A percentile compares a stretch with the other conserved stretches of the same genome.
Conservation (phyloP, 805 yeast genomes). For the Saccharomycopsis guyanensis region DNA sequence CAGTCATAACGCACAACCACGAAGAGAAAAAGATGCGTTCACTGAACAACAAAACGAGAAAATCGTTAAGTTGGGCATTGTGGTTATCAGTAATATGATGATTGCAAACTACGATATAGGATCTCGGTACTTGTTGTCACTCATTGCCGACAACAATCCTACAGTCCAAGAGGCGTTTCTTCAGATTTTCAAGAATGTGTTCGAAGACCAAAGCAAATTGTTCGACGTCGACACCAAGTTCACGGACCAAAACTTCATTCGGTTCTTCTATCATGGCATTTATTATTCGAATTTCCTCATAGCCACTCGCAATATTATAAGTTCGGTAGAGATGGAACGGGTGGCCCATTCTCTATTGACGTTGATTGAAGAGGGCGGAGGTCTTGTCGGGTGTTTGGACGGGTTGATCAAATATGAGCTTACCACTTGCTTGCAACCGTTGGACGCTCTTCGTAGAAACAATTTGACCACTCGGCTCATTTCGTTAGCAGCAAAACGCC, state of each 20-base stretch:
- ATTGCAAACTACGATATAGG: constrained; percentile 17
- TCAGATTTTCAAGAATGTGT: constrained; percentile 15
- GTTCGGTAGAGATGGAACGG: constrained; percentile 12
- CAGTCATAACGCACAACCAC: neutral
- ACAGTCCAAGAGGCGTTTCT: constrained; percentile 15
- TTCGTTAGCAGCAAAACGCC: constrained; percentile 60
- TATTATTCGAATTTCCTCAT: constrained; percentile 35
- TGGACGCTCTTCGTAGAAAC: constrained; percentile 61
- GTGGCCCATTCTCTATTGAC: constrained; percentile 9
- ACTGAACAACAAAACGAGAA: neutral
- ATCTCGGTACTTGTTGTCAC: constrained; percentile 9
- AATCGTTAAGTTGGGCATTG: constrained; percentile 5
- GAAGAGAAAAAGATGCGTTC: neutral
- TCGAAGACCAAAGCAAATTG: constrained; percentile 5
- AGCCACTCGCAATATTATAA: constrained; percentile 25
- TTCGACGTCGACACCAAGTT: neutral
- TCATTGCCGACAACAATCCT: constrained; percentile 15
- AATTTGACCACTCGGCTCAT: constrained; percentile 66
- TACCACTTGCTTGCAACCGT: constrained; percentile 28
- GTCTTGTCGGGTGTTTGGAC: neutral
- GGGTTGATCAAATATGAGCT: constrained; percentile 13
- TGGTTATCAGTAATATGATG: constrained; percentile 15
- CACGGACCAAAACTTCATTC: neutral
- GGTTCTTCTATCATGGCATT: constrained; percentile 6
- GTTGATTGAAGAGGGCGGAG: constrained; percentile 7